Evolutionary conservation across 176 grass and related monocot species (phyloP).

Genomic region (bread wheat (Triticum aestivum)): IWGSC_CS_RefSeq_v2.1 NC_057813.1:212352565-212353064

Average conservation of each 20-base stretch:
- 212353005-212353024: background rate
- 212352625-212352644: background rate
- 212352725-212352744: background rate
- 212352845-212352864: background rate
- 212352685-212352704: constrained; percentile 10
- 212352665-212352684: background rate
- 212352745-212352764: constrained; percentile 1
- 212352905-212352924: background rate
- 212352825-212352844: background rate
- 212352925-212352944: background rate
- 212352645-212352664: background rate
- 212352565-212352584: background rate
- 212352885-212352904: background rate
- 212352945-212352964: no score
- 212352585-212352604: background rate
- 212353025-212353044: no score
- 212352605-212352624: background rate
- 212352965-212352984: no score
- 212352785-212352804: background rate
- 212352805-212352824: background rate
- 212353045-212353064: no score
- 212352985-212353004: background rate
- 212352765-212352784: background rate
- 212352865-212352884: background rate
- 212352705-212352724: constrained; percentile 27